These are phyloP conservation scores for Coniferiporia sulphurascens DNA, from an alignment of 1,284 basidiomycete genomes.

Conservation along the genomic window DNA sequence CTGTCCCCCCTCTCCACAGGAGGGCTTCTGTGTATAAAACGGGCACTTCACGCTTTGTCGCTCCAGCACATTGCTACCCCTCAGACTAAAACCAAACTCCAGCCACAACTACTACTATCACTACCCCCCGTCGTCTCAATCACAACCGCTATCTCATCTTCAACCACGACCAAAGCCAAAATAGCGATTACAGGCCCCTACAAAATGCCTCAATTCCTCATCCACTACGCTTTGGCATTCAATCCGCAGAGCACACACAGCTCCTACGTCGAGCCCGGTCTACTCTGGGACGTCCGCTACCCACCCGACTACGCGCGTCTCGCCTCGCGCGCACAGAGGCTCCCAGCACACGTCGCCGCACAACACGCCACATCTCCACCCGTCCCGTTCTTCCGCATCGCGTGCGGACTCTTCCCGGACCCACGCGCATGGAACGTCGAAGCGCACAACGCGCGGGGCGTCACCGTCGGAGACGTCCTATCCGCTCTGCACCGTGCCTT, in stretches of 20 bases:
- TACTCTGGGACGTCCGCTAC: conserved; percentile 47
- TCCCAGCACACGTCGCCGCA: conserved; percentile 31
- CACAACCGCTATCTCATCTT: background rate
- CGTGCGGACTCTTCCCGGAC: conserved; percentile 40
- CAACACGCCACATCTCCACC: conserved; percentile 41
- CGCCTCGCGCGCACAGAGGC: conserved; percentile 22
- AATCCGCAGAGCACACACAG: conserved; percentile 14
- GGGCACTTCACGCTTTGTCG: too few species aligned
- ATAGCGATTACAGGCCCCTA: background rate
- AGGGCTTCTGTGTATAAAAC: too few species aligned
- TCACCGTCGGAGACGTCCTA: conserved; percentile 47
- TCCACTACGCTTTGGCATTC: conserved; percentile 17
- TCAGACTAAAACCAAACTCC: too few species aligned
- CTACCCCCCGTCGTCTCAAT: background rate
- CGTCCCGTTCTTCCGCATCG: conserved; percentile 33
- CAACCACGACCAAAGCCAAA: background rate
- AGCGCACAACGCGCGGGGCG: conserved; percentile 34
- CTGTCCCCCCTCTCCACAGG: too few species aligned
- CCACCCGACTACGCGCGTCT: conserved; percentile 31
- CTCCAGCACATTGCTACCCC: too few species aligned
- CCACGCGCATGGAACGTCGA: conserved; percentile 35
- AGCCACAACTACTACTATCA: background rate
- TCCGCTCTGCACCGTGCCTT: conserved; percentile 38
- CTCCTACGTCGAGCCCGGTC: conserved; percentile 9
- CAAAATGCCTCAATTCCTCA: conserved; percentile 16